These are phyloP conservation scores for Phaeosphaeriaceae sp. DNA, from an alignment of 2,329 filamentous ascomycete genomes.

Conservation along the genomic window DNA sequence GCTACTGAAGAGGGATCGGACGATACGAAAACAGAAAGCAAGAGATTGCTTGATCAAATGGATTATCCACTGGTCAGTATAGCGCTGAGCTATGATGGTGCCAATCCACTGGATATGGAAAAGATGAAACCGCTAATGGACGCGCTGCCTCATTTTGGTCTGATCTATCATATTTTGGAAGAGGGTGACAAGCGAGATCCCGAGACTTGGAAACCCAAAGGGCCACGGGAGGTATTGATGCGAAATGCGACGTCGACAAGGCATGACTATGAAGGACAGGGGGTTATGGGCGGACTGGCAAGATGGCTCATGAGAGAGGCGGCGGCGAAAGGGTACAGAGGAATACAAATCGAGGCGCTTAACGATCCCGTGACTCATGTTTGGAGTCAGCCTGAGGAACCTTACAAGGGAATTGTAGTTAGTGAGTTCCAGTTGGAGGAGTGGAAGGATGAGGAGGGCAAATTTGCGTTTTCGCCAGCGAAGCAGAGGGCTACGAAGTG, in stretches of 20 bases:
- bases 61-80: constrained; percentile 51
- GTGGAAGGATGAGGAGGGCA: constrained; percentile 30
- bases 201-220: constrained; percentile 36
- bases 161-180: constrained; percentile 29
- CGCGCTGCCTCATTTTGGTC: constrained; percentile 31
- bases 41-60: constrained; percentile 42
- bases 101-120: constrained; percentile 30
- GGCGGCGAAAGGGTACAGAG: constrained; percentile 37
- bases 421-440: constrained; percentile 30
- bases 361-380: constrained; percentile 38
- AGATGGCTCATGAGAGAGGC: constrained; percentile 49
- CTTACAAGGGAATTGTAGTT: constrained; percentile 30
- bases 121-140: constrained; percentile 31
- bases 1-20: neutral
- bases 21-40: constrained; percentile 26
- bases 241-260: constrained; percentile 49
- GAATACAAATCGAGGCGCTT: constrained; percentile 47
- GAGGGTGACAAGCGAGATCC: constrained; percentile 30
- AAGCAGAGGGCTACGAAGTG: constrained; percentile 32
- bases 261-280: constrained; percentile 42
- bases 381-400: constrained; percentile 35
- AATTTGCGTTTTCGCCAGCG: constrained; percentile 29
- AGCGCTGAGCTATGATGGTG: constrained; percentile 44
- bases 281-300: constrained; percentile 44
- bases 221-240: constrained; percentile 38